Percentiles rank a stretch among this genome's conserved stretches.
Evolutionary conservation across 2,329 filamentous ascomycete species (phyloP).

Genomic region (Aureobasidium namibiae): DNA sequence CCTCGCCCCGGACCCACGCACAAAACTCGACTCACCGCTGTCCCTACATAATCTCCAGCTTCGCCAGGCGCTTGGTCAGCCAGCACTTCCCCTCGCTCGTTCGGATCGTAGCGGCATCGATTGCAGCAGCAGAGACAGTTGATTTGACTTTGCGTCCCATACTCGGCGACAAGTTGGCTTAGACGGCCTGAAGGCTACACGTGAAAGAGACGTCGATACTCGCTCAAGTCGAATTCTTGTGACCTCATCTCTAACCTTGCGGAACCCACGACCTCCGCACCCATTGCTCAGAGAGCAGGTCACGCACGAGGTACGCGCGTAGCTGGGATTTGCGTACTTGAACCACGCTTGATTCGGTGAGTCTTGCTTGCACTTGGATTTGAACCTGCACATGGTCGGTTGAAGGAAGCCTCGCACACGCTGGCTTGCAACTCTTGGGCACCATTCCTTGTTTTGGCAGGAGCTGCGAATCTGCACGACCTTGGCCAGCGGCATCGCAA

Average conservation of each 20-base stretch:
- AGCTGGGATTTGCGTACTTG: background rate
- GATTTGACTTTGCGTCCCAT: background rate
- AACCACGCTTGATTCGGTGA: constrained; percentile 7
- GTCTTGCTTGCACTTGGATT: constrained; percentile 1
- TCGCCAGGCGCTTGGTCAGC: background rate
- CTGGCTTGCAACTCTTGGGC: background rate
- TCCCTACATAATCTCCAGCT: background rate
- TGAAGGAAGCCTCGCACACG: background rate
- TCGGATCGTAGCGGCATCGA: background rate
- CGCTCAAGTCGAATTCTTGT: background rate
- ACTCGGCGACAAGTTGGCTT: background rate
- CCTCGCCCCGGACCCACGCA: background rate
- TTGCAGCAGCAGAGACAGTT: background rate
- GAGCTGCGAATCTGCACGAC: background rate
- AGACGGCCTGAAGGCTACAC: background rate
- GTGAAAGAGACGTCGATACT: constrained; percentile 1
- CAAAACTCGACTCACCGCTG: background rate
- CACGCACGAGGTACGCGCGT: background rate
- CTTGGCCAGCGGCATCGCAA: background rate
- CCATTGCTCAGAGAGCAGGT: background rate
- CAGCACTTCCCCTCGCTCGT: background rate
- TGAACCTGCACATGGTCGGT: background rate
- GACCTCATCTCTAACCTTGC: constrained; percentile 6
- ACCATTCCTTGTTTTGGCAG: constrained; percentile 7
- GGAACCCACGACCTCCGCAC: background rate